These are phyloP conservation scores for Puccinellia tenuiflora DNA, from an alignment of 176 grass and related monocot genomes.

Conservation along the genomic window DNA sequence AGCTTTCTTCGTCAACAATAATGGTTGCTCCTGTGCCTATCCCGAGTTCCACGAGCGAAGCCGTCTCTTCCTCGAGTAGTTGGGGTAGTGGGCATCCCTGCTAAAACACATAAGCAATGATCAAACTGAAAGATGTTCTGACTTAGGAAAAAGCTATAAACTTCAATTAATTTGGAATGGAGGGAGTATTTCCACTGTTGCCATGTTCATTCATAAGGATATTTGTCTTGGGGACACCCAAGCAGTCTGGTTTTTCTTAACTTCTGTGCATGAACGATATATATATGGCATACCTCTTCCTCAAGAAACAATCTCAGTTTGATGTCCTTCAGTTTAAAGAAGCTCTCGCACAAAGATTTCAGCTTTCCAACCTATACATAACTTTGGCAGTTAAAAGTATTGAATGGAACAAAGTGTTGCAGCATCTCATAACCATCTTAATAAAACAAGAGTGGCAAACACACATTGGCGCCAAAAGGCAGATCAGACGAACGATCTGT, in stretches of 20 bases:
- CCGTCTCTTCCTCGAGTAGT: slow-evolving; percentile 68
- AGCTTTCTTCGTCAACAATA: slow-evolving; percentile 80
- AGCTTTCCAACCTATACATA: slow-evolving; percentile 62
- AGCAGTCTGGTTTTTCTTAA: background rate
- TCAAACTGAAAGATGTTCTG: too few relatives aligned
- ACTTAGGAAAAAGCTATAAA: too few relatives aligned
- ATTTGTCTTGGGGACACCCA: too few relatives aligned
- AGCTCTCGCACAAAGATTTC: slow-evolving; percentile 76
- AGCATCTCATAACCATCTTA: background rate
- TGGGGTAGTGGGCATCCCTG: slow-evolving; percentile 64
- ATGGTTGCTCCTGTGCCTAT: slow-evolving; percentile 51
- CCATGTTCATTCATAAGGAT: background rate
- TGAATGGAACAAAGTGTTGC: background rate
- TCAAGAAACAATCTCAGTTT: slow-evolving; percentile 69
- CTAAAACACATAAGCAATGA: background rate
- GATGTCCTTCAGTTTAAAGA: slow-evolving; percentile 88
- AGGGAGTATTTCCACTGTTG: background rate
- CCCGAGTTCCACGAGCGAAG: slow-evolving; percentile 66
- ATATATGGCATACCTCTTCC: slow-evolving; percentile 57
- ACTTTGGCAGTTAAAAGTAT: background rate
- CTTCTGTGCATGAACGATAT: too few relatives aligned
- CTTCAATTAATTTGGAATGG: too few relatives aligned
- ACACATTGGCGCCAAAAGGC: background rate
- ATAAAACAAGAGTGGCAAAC: background rate
- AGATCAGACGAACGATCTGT: background rate